Conservation (phyloP, 768 basidiomycete genomes). For the Leccinum obscurum region DNA sequence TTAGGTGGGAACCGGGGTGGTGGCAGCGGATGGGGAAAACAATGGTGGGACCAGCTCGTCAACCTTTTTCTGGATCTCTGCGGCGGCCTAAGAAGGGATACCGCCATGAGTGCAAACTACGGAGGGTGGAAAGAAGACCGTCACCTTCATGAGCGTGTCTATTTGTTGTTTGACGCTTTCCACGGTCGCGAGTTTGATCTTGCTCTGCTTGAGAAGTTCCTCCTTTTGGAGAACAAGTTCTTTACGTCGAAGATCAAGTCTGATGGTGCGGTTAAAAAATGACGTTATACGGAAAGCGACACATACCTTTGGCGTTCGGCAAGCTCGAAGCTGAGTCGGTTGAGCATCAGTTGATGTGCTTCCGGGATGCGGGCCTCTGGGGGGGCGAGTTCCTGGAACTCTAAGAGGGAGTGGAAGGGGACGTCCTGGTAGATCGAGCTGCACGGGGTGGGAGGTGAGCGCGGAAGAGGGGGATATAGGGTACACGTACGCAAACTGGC, state of each 20-base stretch:
- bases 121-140: conserved; percentile 6
- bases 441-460: conserved; percentile 5
- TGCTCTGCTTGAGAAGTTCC: conserved; percentile 77
- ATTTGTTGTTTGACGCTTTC: conserved; percentile 80
- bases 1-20: conserved; percentile 29
- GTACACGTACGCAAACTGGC: conserved; percentile 79
- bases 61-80: conserved; percentile 75
- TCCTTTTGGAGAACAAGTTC: conserved; percentile 72
- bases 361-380: conserved; percentile 62
- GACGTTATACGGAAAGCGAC: conserved; percentile 1
- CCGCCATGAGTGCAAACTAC: conserved; percentile 12
- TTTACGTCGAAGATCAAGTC: conserved; percentile 69
- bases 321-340: conserved; percentile 83
- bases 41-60: conserved; percentile 58
- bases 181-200: conserved; percentile 65
- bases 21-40: conserved; percentile 31
- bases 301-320: conserved; percentile 82
- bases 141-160: conserved; percentile 73
- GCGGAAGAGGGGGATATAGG: neutral
- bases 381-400: conserved; percentile 70
- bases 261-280: conserved; percentile 29
- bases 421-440: conserved; percentile 91
- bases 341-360: conserved; percentile 85
- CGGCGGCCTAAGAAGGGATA: conserved; percentile 50
- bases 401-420: conserved; percentile 66